Percentiles rank a stretch among this genome's conserved stretches.
These are phyloP conservation scores for Mycena alexandri DNA, from an alignment of 768 basidiomycete species.

Conservation along the genomic window DNA sequence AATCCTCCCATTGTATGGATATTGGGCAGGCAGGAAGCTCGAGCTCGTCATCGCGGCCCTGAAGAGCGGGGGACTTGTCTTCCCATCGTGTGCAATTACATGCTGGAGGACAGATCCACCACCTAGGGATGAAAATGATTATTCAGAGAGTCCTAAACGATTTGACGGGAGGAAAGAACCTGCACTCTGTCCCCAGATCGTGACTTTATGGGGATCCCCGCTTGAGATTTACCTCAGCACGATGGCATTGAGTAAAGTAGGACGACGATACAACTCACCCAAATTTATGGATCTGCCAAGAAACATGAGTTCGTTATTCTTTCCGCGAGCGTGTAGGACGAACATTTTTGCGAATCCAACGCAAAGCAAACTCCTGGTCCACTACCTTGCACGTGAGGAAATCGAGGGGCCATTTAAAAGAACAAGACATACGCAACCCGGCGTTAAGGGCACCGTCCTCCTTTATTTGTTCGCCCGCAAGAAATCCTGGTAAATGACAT, in stretches of 20 bases:
- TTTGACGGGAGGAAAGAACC: conserved; percentile 21
- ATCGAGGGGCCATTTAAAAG: neutral
- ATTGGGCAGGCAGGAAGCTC: conserved; percentile 46
- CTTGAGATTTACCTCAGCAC: conserved; percentile 27
- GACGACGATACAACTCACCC: neutral
- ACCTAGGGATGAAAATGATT: conserved; percentile 30
- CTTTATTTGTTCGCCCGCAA: conserved; percentile 43
- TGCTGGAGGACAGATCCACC: conserved; percentile 51
- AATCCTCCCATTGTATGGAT: conserved; percentile 41
- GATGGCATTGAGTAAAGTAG: neutral
- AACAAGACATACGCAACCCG: conserved; percentile 38
- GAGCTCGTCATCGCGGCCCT: conserved; percentile 48
- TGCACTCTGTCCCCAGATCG: conserved; percentile 46
- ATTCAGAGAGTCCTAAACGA: neutral
- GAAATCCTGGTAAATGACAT: conserved; percentile 40
- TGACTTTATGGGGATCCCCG: conserved; percentile 39
- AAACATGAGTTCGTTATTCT: no score
- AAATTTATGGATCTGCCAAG: no score
- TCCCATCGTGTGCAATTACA: conserved; percentile 46
- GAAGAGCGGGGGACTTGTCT: conserved; percentile 44
- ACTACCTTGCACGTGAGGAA: conserved; percentile 31
- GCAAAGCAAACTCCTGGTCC: conserved; percentile 46
- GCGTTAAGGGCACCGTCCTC: conserved; percentile 44
- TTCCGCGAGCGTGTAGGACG: neutral
- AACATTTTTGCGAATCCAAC: conserved; percentile 49